phyloP scores from a whole-genome alignment of 208 protist species.

The Trypanosoma congolense region DNA sequence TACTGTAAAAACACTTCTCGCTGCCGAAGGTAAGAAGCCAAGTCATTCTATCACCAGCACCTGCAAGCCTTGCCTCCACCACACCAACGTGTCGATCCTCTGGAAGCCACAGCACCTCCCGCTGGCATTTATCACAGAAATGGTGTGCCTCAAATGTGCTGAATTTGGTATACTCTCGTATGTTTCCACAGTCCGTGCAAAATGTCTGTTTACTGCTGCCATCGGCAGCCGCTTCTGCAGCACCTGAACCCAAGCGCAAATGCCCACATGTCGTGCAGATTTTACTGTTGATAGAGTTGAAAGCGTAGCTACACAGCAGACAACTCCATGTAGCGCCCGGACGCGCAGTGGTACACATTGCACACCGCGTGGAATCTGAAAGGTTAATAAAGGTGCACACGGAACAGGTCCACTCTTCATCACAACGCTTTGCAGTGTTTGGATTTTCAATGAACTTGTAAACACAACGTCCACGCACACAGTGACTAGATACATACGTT shows the following conservation, averaged over 20 bases:
- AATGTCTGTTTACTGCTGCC: slow-evolving; percentile 13
- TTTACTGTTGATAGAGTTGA: slow-evolving; percentile 44
- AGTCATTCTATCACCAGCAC: slow-evolving; percentile 52
- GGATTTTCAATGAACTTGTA: slow-evolving; percentile 35
- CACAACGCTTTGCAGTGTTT: slow-evolving; percentile 12
- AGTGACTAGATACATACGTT: slow-evolving; percentile 26
- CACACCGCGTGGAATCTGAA: slow-evolving; percentile 60
- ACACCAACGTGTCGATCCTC: slow-evolving; percentile 38
- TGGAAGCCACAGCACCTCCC: slow-evolving; percentile 60
- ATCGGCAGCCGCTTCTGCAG: slow-evolving; percentile 10
- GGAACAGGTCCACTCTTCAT: slow-evolving; percentile 67
- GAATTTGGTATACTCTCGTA: slow-evolving; percentile 42
- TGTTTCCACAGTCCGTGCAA: slow-evolving; percentile 46
- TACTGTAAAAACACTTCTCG: slow-evolving; percentile 18
- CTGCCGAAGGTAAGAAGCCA: slow-evolving; percentile 46
- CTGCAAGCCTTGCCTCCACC: slow-evolving; percentile 46
- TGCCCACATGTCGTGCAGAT: slow-evolving; percentile 72
- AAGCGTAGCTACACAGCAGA: slow-evolving; percentile 65
- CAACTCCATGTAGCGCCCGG: slow-evolving; percentile 74
- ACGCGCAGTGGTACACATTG: slow-evolving; percentile 73
- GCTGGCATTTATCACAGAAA: slow-evolving; percentile 44
- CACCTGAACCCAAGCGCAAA: slow-evolving; percentile 28
- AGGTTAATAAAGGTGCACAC: slow-evolving; percentile 80
- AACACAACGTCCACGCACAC: slow-evolving; percentile 44
- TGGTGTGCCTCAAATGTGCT: slow-evolving; percentile 30